A percentile compares a stretch with the other conserved stretches of the same genome.
phyloP scores from a whole-genome alignment of 768 basidiomycete genomes.

The Russula sp. region DNA sequence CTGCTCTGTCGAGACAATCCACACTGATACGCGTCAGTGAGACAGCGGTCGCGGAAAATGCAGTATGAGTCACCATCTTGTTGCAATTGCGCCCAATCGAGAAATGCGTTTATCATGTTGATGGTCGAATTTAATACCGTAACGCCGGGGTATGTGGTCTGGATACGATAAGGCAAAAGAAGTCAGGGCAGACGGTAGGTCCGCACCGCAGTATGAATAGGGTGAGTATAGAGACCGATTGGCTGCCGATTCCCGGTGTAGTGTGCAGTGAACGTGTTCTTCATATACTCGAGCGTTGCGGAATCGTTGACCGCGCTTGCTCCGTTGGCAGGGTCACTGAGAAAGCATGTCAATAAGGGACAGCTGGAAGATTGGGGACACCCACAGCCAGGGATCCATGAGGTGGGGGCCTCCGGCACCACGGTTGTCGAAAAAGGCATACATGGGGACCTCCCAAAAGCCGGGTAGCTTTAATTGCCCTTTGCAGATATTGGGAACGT shows the following conservation, averaged over 20 bases:
- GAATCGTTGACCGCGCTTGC: constrained; percentile 44
- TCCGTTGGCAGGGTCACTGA: constrained; percentile 48
- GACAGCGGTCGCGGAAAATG: neutral
- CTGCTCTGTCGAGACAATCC: constrained; percentile 69
- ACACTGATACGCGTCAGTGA: constrained; percentile 37
- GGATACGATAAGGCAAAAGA: neutral
- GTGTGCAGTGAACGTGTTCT: constrained; percentile 66
- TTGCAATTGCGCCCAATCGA: constrained; percentile 76
- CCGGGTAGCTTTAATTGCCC: constrained; percentile 69
- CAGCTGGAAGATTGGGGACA: constrained; percentile 14
- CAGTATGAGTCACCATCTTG: constrained; percentile 43
- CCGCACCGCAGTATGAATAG: constrained; percentile 63
- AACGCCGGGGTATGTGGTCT: constrained; percentile 57
- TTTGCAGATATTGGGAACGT: constrained; percentile 49
- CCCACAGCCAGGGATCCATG: constrained; percentile 82
- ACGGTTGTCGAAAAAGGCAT: constrained; percentile 60
- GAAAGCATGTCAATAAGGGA: neutral
- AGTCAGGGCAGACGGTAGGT: neutral
- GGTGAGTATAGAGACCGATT: constrained; percentile 77
- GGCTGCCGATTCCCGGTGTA: constrained; percentile 73
- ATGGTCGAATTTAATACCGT: constrained; percentile 48
- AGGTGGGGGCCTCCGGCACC: constrained; percentile 56
- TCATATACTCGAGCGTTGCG: constrained; percentile 65
- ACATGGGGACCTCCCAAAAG: constrained; percentile 85
- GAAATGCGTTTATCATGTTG: constrained; percentile 69